A percentile compares a stretch with the other conserved stretches of the same genome.
Evolutionary conservation across 352 stramenopile species (phyloP).

Genomic region (Pythium guiyangense): DNA sequence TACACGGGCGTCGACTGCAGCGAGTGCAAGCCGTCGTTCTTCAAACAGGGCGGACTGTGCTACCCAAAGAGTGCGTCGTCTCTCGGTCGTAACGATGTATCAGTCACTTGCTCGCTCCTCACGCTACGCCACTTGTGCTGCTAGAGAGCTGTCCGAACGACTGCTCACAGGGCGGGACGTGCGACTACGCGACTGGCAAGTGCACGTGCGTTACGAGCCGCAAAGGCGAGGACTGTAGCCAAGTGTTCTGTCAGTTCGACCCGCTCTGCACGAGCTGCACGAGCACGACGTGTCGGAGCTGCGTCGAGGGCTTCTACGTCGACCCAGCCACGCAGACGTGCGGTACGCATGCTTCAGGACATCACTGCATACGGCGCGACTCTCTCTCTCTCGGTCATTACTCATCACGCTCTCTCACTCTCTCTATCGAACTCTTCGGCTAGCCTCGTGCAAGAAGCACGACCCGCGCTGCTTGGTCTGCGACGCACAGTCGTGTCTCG

Average conservation of each 20-base stretch:
- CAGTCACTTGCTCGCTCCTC: not conserved
- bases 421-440: not conserved
- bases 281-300: slow-evolving; percentile 71
- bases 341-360: slow-evolving; percentile 18
- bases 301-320: slow-evolving; percentile 85
- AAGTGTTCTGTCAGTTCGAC: slow-evolving; percentile 71
- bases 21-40: slow-evolving; percentile 86
- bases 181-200: slow-evolving; percentile 85
- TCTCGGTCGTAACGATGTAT: not conserved
- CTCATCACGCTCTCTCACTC: not conserved
- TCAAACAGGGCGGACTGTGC: slow-evolving; percentile 78
- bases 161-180: slow-evolving; percentile 83
- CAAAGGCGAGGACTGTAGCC: slow-evolving; percentile 77
- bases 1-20: slow-evolving; percentile 91
- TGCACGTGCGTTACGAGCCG: slow-evolving; percentile 78
- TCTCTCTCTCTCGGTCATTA: not conserved
- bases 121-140: not conserved
- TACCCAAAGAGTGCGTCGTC: slow-evolving; percentile 76
- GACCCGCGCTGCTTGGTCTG: slow-evolving; percentile 92
- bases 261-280: slow-evolving; percentile 87
- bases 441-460: slow-evolving; percentile 78
- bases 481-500: slow-evolving; percentile 61
- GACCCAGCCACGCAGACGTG: slow-evolving; percentile 62
- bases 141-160: slow-evolving; percentile 84
- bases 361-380: not conserved